Evolutionary conservation across 2,329 filamentous ascomycete species (phyloP).

Genomic region (Colletotrichum eremochloae): DNA sequence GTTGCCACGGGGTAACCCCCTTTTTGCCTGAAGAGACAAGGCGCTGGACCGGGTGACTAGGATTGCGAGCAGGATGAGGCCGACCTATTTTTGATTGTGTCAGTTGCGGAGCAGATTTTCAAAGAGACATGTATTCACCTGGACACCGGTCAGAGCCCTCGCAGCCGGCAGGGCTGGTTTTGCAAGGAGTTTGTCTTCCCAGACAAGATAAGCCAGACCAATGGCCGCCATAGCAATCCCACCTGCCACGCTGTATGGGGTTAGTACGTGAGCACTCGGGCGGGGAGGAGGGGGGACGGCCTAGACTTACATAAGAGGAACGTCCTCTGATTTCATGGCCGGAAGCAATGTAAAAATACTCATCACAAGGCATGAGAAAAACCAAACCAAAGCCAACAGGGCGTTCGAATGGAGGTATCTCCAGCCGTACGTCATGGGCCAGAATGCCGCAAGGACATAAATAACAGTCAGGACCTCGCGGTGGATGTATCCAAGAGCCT

Average conservation of each 20-base stretch:
- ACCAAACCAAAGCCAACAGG: slow-evolving; percentile 78
- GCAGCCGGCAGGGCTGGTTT: slow-evolving; percentile 56
- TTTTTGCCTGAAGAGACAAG: slow-evolving; percentile 85
- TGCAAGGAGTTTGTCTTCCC: slow-evolving; percentile 70
- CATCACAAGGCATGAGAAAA: slow-evolving; percentile 83
- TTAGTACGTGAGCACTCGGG: slow-evolving; percentile 41
- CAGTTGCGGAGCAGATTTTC: slow-evolving; percentile 28
- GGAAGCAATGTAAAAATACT: slow-evolving; percentile 91
- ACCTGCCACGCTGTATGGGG: slow-evolving; percentile 72
- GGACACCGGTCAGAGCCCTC: slow-evolving; percentile 73
- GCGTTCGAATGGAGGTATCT: slow-evolving; percentile 78
- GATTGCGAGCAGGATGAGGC: slow-evolving; percentile 84
- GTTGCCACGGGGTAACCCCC: slow-evolving; percentile 88
- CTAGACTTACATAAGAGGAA: slow-evolving; percentile 76
- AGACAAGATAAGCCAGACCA: slow-evolving; percentile 82
- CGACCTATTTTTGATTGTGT: slow-evolving; percentile 63
- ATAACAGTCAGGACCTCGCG: slow-evolving; percentile 87
- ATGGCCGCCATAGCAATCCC: slow-evolving; percentile 82
- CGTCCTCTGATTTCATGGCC: slow-evolving; percentile 85
- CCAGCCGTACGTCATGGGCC: slow-evolving; percentile 81
- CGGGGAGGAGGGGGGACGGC: too few species aligned
- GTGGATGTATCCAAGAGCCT: slow-evolving; percentile 94
- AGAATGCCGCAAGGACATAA: slow-evolving; percentile 81
- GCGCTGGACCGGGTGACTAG: slow-evolving; percentile 88
- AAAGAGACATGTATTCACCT: slow-evolving; percentile 59